Conservation (phyloP, 2,329 filamentous ascomycete species). For the Trichoderma polysporum region DNA sequence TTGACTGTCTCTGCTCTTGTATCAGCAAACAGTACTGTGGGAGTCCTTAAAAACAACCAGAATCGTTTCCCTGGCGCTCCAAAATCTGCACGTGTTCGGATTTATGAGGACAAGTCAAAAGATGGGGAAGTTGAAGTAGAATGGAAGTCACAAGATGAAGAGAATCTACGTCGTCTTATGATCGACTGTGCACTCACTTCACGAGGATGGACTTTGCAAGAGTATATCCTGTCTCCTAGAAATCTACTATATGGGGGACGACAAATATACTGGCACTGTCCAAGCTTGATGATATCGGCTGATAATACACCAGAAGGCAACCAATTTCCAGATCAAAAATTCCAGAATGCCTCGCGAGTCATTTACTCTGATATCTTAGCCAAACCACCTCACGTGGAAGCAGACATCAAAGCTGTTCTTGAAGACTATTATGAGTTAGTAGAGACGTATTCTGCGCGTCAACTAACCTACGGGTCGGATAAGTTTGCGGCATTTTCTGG, state of each 20-base stretch:
- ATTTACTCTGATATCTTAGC: background rate
- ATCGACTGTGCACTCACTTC: background rate
- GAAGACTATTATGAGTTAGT: background rate
- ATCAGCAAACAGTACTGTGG: background rate
- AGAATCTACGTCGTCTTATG: background rate
- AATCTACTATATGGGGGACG: slow-evolving; percentile 10
- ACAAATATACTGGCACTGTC: slow-evolving; percentile 17
- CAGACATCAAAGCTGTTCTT: background rate
- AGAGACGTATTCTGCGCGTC: background rate
- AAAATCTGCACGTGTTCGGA: background rate
- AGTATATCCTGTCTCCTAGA: slow-evolving; percentile 12
- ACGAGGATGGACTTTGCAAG: slow-evolving; percentile 15
- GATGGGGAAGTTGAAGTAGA: background rate
- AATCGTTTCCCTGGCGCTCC: background rate
- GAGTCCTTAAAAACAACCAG: background rate
- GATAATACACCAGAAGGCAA: background rate
- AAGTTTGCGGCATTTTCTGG: slow-evolving; percentile 12
- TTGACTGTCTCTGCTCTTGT: slow-evolving; percentile 24
- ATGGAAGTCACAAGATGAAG: background rate
- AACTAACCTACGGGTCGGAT: slow-evolving; percentile 2
- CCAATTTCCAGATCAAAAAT: background rate
- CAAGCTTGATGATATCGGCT: background rate
- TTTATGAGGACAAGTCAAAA: background rate
- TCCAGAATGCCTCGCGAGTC: background rate
- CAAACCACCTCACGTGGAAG: background rate